A percentile compares a stretch with the other conserved stretches of the same genome.
Evolutionary conservation across 169 alveolate species (phyloP).

Genomic region (Hepatocystis sp.): DNA sequence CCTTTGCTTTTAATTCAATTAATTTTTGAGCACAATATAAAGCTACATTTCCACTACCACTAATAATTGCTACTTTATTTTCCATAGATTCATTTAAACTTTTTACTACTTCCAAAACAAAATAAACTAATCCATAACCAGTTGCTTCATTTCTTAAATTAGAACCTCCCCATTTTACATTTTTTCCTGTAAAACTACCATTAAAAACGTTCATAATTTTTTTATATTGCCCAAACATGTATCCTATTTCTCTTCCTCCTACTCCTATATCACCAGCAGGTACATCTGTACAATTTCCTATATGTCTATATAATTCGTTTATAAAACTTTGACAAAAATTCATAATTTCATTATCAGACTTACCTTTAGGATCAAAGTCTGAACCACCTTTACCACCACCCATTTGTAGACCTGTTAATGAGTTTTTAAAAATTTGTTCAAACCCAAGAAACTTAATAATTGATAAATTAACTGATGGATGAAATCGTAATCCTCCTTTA

Average conservation of each 20-base stretch:
- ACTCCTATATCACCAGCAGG: constrained; percentile 94
- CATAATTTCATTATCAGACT: constrained; percentile 85
- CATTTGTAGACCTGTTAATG: constrained; percentile 86
- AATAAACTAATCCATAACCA: constrained; percentile 90
- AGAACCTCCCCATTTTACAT: constrained; percentile 89
- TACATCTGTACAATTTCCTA: constrained; percentile 89
- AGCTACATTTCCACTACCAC: constrained; percentile 93
- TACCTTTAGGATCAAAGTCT: constrained; percentile 92
- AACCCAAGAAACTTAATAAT: constrained; percentile 89
- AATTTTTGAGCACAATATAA: constrained; percentile 87
- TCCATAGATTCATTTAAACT: constrained; percentile 65
- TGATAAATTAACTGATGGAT: constrained; percentile 87
- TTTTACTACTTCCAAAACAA: constrained; percentile 82
- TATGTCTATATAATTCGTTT: constrained; percentile 85
- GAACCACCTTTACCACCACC: constrained; percentile 93
- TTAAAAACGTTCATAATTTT: constrained; percentile 78
- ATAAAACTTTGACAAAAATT: constrained; percentile 88
- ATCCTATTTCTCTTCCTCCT: constrained; percentile 91
- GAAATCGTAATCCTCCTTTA: constrained; percentile 92
- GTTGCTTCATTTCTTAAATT: constrained; percentile 90
- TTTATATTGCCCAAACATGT: constrained; percentile 90
- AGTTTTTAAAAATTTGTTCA: constrained; percentile 91
- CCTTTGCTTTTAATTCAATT: constrained; percentile 85
- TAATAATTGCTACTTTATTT: constrained; percentile 84
- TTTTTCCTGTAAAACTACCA: constrained; percentile 91